A percentile compares a stretch with the other conserved stretches of the same genome.
Conservation (phyloP, 768 basidiomycete genomes). For the Boletus reticuloceps region DNA sequence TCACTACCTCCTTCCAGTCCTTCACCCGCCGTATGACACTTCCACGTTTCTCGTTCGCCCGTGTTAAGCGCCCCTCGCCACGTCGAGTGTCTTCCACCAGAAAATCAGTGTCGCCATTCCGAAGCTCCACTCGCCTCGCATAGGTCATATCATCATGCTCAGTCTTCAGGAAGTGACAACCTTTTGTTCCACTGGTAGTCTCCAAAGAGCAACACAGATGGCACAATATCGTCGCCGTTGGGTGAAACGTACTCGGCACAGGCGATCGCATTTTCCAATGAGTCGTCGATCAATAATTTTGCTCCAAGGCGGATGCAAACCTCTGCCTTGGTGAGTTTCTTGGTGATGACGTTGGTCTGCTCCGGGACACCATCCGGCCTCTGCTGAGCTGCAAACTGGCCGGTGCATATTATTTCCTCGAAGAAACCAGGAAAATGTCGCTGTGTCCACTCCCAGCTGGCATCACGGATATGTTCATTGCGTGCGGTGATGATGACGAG, state of each 20-base stretch:
- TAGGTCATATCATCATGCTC: conserved; percentile 53
- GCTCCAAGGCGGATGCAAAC: conserved; percentile 65
- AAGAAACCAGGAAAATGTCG: conserved; percentile 64
- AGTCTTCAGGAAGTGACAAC: conserved; percentile 43
- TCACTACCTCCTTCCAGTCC: conserved; percentile 61
- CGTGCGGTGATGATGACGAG: conserved; percentile 80
- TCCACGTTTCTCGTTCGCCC: conserved; percentile 44
- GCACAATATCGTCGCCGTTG: conserved; percentile 27
- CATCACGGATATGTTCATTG: conserved; percentile 47
- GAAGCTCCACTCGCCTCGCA: conserved; percentile 43
- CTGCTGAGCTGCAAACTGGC: conserved; percentile 61
- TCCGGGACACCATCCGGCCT: conserved; percentile 10
- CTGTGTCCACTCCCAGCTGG: conserved; percentile 67
- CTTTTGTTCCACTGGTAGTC: conserved; percentile 75
- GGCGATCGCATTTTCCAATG: conserved; percentile 70
- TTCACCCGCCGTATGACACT: conserved; percentile 49
- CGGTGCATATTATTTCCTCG: conserved; percentile 66
- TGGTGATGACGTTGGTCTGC: conserved; percentile 38
- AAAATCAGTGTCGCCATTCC: conserved; percentile 49
- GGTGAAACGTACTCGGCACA: conserved; percentile 38
- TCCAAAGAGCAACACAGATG: conserved; percentile 70
- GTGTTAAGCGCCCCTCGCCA: conserved; percentile 36
- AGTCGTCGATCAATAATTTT: conserved; percentile 74
- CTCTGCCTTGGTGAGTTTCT: conserved; percentile 69
- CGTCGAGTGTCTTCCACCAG: conserved; percentile 47